phyloP scores from a whole-genome alignment of 805 yeast genomes.

The Monosporozyma siamensis region DNA sequence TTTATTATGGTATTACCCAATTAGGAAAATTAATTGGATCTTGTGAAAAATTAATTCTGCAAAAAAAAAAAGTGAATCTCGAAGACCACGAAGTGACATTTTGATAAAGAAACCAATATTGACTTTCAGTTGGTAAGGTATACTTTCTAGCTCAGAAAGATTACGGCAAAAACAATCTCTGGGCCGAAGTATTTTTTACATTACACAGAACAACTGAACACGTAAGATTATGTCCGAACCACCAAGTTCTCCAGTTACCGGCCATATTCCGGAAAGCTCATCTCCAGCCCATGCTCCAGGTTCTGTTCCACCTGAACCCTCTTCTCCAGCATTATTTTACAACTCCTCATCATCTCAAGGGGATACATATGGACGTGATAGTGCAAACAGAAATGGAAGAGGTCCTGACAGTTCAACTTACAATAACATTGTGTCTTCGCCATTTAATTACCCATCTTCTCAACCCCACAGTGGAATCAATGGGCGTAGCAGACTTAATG shows the following conservation, averaged over 20 bases:
- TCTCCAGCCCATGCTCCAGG: conserved; percentile 32
- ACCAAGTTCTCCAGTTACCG: conserved; percentile 33
- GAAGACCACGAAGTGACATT: too few relatives aligned
- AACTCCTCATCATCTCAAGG: conserved; percentile 27
- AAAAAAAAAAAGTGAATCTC: neutral
- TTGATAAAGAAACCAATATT: too few relatives aligned
- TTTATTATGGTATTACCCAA: conserved; percentile 1
- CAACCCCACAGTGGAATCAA: conserved; percentile 1
- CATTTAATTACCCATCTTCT: conserved; percentile 37
- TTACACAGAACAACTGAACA: too few relatives aligned
- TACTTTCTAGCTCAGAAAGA: too few relatives aligned
- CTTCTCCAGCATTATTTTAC: conserved; percentile 30
- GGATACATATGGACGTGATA: conserved; percentile 22
- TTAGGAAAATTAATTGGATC: conserved; percentile 1
- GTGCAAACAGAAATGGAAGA: conserved; percentile 8
- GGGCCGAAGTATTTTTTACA: too few relatives aligned
- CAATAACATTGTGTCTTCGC: conserved; percentile 33
- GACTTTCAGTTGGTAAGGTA: too few relatives aligned
- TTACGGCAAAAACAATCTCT: too few relatives aligned
- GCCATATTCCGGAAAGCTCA: conserved; percentile 27
- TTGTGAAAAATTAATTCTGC: neutral
- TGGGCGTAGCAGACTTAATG: neutral
- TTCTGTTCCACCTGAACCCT: conserved; percentile 30
- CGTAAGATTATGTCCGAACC: conserved; percentile 24
- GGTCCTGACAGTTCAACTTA: neutral